phyloP scores from a whole-genome alignment of 495 filamentous ascomycete species.

The Aspergillus campestris region DNA sequence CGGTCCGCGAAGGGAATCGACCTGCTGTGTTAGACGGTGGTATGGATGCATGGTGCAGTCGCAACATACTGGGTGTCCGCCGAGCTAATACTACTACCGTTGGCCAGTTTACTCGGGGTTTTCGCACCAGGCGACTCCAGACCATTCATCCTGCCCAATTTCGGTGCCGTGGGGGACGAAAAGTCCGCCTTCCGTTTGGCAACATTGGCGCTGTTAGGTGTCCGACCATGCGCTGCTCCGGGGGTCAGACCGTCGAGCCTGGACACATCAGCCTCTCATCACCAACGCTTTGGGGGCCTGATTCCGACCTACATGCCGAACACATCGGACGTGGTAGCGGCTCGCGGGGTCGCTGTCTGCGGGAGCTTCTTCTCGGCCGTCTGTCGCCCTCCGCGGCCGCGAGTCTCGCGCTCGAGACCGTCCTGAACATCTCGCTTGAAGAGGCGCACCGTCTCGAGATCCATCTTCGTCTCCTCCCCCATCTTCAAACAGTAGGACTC shows the following conservation, averaged over 20 bases:
- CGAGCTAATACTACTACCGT: slow-evolving; percentile 13
- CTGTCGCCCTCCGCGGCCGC: slow-evolving; percentile 48
- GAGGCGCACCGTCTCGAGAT: slow-evolving; percentile 55
- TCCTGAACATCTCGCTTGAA: slow-evolving; percentile 88
- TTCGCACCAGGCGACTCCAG: slow-evolving; percentile 26
- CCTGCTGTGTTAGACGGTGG: slow-evolving; percentile 14
- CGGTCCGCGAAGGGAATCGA: slow-evolving; percentile 60
- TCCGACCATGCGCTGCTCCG: slow-evolving; percentile 51
- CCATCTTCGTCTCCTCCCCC: slow-evolving; percentile 66
- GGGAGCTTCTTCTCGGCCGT: slow-evolving; percentile 50
- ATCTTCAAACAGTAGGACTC: slow-evolving; percentile 94
- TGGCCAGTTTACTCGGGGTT: slow-evolving; percentile 11
- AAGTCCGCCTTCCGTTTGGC: slow-evolving; percentile 57
- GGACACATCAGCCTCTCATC: slow-evolving; percentile 2
- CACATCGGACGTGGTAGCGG: slow-evolving; percentile 54
- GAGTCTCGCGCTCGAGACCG: slow-evolving; percentile 62
- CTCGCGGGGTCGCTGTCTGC: slow-evolving; percentile 55
- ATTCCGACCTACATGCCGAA: slow-evolving; percentile 64
- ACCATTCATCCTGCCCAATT: slow-evolving; percentile 37
- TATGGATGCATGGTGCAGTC: too few species aligned
- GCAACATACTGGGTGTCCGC: slow-evolving; percentile 23
- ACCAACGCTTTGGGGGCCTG: background rate
- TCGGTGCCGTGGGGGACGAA: slow-evolving; percentile 46
- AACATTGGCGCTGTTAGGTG: slow-evolving; percentile 38
- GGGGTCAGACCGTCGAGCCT: slow-evolving; percentile 75